Evolutionary conservation across 2,329 filamentous ascomycete genomes (phyloP).

Genomic region (Arthrinium puccinioides): DNA sequence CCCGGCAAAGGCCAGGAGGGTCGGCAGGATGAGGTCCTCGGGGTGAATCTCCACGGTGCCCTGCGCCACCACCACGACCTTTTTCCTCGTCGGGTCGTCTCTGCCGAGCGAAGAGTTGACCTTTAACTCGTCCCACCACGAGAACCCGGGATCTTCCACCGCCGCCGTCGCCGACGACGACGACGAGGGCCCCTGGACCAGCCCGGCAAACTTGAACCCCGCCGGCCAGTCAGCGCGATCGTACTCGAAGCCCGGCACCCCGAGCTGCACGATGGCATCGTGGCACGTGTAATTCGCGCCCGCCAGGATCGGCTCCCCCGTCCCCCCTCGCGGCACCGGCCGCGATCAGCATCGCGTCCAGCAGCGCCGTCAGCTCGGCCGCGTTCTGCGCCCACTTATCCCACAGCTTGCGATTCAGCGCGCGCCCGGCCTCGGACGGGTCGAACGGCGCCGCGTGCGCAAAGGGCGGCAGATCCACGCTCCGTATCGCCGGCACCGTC

Average conservation of each 20-base stretch:
- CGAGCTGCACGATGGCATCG: slow-evolving; percentile 26
- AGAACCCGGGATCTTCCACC: slow-evolving; percentile 13
- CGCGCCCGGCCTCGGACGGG: slow-evolving; percentile 15
- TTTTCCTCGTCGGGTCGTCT: slow-evolving; percentile 12
- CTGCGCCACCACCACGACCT: slow-evolving; percentile 30
- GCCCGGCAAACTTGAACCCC: slow-evolving; percentile 26
- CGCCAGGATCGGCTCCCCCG: slow-evolving; percentile 18
- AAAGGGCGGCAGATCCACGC: slow-evolving; percentile 26
- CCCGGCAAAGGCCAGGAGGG: slow-evolving; percentile 21
- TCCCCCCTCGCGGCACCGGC: slow-evolving; percentile 17
- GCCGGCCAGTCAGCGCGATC: slow-evolving; percentile 28
- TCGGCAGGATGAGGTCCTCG: slow-evolving; percentile 29
- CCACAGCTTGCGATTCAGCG: slow-evolving; percentile 20
- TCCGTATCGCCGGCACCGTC: slow-evolving; percentile 27
- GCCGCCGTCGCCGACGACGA: slow-evolving; percentile 1
- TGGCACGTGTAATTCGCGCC: slow-evolving; percentile 29
- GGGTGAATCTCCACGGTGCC: slow-evolving; percentile 32
- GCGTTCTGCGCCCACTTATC: slow-evolving; percentile 18
- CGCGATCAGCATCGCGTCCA: slow-evolving; percentile 18
- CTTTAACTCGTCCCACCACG: slow-evolving; percentile 27
- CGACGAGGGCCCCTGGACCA: slow-evolving; percentile 18
- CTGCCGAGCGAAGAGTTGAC: slow-evolving; percentile 13
- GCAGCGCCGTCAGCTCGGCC: slow-evolving; percentile 15
- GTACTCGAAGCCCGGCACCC: slow-evolving; percentile 29
- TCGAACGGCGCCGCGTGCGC: slow-evolving; percentile 23